Evolutionary conservation across 352 stramenopile species (phyloP).

Genomic region (Phytophthora meadii): DNA sequence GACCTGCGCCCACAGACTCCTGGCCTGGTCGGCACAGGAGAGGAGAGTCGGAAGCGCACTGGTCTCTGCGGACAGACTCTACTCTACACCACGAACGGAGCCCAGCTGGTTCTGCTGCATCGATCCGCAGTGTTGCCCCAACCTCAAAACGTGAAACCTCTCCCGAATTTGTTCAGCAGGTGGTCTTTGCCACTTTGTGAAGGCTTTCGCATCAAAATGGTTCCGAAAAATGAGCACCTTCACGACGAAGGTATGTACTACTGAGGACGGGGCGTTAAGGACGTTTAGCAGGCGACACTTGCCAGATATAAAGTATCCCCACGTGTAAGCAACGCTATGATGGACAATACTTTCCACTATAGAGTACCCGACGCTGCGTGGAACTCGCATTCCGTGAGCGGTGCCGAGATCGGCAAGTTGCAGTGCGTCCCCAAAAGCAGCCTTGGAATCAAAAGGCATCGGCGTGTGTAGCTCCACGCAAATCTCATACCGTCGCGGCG

Average conservation of each 20-base stretch:
- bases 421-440: not conserved
- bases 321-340: constrained; percentile 25
- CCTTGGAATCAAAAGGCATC: not conserved
- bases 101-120: constrained; percentile 35
- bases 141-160: constrained; percentile 4
- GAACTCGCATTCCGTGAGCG: constrained; percentile 18
- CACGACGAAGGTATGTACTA: not conserved
- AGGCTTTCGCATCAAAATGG: too few relatives aligned
- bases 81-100: constrained; percentile 34
- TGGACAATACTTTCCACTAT: constrained; percentile 31
- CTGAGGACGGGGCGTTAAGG: too few relatives aligned
- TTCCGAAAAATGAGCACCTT: too few relatives aligned
- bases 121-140: constrained; percentile 17
- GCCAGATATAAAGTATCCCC: constrained; percentile 30
- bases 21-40: constrained; percentile 28
- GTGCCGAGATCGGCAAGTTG: constrained; percentile 30
- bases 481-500: constrained; percentile 5
- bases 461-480: constrained; percentile 7
- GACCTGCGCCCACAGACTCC: constrained; percentile 8
- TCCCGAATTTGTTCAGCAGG: too few relatives aligned
- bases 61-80: constrained; percentile 25
- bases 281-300: not conserved
- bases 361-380: constrained; percentile 20
- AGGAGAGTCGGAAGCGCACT: constrained; percentile 33
- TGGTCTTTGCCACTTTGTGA: too few relatives aligned